Evolutionary conservation across 495 filamentous ascomycete genomes (phyloP), one percentile per base, ranked within the genome.

Genomic region (Cercophora sp.): DNA sequence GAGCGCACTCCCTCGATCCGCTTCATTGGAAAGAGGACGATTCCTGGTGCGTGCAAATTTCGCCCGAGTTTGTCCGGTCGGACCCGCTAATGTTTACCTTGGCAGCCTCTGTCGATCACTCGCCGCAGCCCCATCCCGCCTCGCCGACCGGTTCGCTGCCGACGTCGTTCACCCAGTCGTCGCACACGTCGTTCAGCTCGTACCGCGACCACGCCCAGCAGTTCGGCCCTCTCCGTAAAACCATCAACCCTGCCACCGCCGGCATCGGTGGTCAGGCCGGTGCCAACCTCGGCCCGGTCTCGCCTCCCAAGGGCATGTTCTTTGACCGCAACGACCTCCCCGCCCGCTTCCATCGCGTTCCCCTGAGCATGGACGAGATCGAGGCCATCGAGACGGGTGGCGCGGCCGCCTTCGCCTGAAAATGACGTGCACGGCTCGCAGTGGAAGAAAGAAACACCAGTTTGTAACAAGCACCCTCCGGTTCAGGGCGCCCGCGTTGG

Each of bases 201-300:
- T 98, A 98, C 81, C 85, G 93, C 62, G 81, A 85, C 66, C 89
- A 89, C 71, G 94, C 92, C 22, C 87, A 90, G 70, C 92, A 96
- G 67, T 91, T 96, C 69, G 93, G 93, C 18, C 93, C 93, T 8
- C 83, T 97, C 41, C 79, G 79, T 56, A 77, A 80, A 58, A 75
- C 72, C 58, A 70, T 76, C 65, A 57, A 60, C 65, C 69, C 67
- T 64, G 63, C 65, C 34, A 69, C 69, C 37, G 77, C 76, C 43
- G 74, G 72, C 57, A 79, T 93, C 37, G 89, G 89, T 45, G 78
- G 81, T 37, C 64, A 70, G 29, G 57, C 88, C 1, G 91, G 87
- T 22, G 71, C 79, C 43, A 66, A 84, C 10, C 78, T 95, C 15
- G 90, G 90, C 16, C 71, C 84, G 13, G 76, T 97, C 48, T 67